A percentile compares a stretch with the other conserved stretches of the same genome.
Conservation (phyloP, 2,329 filamentous ascomycete genomes). For the Apiospora pterosperma region DNA sequence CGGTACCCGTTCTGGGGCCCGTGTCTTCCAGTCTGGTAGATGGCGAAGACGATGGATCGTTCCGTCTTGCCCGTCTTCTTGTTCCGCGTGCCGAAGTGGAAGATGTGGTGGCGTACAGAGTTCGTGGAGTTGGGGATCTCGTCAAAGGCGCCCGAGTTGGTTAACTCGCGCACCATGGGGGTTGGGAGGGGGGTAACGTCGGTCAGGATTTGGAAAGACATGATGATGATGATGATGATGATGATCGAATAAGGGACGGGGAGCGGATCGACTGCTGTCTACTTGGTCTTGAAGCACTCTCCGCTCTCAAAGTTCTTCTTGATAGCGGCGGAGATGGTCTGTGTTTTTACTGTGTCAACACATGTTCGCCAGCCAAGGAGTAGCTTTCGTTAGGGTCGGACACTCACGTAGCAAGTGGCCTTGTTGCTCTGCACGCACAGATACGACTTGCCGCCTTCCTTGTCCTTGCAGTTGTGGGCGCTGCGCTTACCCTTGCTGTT, state of each 20-base stretch:
- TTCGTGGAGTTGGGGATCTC: background rate
- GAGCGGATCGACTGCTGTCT: background rate
- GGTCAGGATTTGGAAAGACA: background rate
- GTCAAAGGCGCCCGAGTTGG: background rate
- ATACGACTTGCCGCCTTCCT: background rate
- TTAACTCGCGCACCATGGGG: background rate
- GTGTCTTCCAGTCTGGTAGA: background rate
- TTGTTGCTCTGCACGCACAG: background rate
- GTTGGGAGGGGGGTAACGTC: background rate
- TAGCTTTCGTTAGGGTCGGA: background rate
- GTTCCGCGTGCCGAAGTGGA: background rate
- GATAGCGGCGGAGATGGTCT: background rate
- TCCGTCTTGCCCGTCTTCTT: background rate
- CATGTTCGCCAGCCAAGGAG: background rate
- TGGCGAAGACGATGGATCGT: background rate
- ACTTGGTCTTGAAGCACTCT: background rate
- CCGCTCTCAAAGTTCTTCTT: background rate
- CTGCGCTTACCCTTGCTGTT: background rate
- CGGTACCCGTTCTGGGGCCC: slow-evolving; percentile 3
- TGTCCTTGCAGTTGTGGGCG: background rate
- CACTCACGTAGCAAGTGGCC: background rate
- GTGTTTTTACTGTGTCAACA: background rate
- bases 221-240: background rate
- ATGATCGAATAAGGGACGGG: background rate
- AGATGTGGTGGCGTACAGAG: background rate